Evolutionary conservation across 1,139 yeast genomes (phyloP).

Genomic region (Geotrichum histeridarum): DNA sequence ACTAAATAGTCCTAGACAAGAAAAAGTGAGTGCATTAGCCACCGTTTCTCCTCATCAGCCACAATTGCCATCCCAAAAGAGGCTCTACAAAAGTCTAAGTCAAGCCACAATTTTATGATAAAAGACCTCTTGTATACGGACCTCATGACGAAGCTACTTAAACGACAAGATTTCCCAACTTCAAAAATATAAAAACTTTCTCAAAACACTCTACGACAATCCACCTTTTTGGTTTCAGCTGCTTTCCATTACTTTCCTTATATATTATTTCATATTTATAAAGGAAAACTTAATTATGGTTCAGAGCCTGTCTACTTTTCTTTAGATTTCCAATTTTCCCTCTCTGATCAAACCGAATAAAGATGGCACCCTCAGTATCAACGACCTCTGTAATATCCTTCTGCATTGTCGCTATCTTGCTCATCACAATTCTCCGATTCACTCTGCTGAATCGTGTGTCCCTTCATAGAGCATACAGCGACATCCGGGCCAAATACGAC

Average conservation of each 20-base stretch:
- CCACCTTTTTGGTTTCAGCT: neutral
- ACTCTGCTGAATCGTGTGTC: constrained; percentile 9
- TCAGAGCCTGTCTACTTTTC: neutral
- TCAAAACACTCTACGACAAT: no score
- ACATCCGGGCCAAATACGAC: constrained; percentile 13
- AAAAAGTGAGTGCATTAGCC: no score
- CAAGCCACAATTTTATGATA: no score
- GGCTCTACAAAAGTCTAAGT: no score
- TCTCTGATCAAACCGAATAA: neutral
- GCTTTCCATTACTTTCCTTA: neutral
- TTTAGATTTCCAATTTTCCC: neutral
- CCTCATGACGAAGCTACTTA: no score
- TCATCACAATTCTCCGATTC: constrained; percentile 3
- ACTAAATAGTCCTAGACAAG: no score
- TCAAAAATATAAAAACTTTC: no score
- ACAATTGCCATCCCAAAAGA: no score
- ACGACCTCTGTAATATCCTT: constrained; percentile 11
- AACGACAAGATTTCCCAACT: no score
- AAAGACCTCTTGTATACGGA: no score
- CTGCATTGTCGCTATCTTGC: constrained; percentile 9
- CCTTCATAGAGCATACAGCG: neutral
- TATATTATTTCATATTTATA: neutral
- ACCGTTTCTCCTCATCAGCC: no score
- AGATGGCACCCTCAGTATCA: constrained; percentile 1
- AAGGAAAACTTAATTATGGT: neutral